A percentile compares a stretch with the other conserved stretches of the same genome.
phyloP scores from a whole-genome alignment of 805 yeast species.

The Metschnikowia reukaufii region DNA sequence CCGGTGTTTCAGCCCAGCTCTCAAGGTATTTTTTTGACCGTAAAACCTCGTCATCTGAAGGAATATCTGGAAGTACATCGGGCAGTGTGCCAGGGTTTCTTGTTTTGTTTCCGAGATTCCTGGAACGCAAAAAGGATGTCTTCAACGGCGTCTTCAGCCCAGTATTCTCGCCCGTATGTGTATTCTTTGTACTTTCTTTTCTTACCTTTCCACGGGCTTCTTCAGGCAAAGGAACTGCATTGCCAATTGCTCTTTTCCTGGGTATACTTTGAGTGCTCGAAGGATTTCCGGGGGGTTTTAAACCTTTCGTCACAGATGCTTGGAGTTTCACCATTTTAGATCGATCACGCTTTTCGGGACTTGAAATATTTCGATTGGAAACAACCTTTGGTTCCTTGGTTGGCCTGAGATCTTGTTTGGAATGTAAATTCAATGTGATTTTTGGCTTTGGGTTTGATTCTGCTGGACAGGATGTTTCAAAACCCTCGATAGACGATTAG shows the following conservation, averaged over 20 bases:
- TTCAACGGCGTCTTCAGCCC: neutral
- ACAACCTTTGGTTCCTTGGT: neutral
- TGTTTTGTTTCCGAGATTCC: neutral
- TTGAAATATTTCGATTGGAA: neutral
- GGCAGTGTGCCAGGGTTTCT: neutral
- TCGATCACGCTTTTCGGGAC: slow-evolving; percentile 4
- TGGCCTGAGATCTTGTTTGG: slow-evolving; percentile 1
- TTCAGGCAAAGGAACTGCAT: slow-evolving; percentile 39
- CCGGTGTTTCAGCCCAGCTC: slow-evolving; percentile 43
- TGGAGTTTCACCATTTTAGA: neutral
- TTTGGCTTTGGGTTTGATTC: neutral
- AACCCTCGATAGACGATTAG: too few relatives aligned
- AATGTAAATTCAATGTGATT: neutral
- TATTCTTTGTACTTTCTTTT: slow-evolving; percentile 4
- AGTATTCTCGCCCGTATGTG: neutral
- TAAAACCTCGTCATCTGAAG: slow-evolving; percentile 38
- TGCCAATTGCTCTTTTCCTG: slow-evolving; percentile 22
- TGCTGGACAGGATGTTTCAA: neutral
- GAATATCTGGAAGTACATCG: slow-evolving; percentile 36
- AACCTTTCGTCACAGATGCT: neutral
- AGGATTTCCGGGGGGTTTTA: neutral
- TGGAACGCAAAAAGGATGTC: neutral
- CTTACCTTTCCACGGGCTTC: slow-evolving; percentile 33
- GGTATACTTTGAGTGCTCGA: neutral
- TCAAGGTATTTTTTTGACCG: slow-evolving; percentile 14